Evolutionary conservation across 371 early-diverging fungal genomes (phyloP).

Genomic region (Rhizopus sp.): DNA sequence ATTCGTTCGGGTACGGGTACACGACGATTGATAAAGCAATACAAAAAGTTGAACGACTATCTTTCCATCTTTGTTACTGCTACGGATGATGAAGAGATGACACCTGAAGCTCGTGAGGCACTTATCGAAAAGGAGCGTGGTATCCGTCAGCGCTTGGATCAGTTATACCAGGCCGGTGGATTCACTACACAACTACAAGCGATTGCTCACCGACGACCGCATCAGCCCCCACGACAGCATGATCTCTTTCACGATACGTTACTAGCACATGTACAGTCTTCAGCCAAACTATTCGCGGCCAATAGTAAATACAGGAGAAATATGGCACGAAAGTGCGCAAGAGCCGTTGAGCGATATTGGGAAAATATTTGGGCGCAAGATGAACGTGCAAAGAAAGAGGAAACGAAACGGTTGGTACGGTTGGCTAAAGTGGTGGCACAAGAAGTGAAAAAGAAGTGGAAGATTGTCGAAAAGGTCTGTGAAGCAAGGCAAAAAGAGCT

Average conservation of each 20-base stretch:
- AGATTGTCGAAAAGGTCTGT: constrained; percentile 61
- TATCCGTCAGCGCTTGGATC: constrained; percentile 45
- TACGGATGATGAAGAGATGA: constrained; percentile 51
- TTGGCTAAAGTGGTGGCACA: constrained; percentile 69
- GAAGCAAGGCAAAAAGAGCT: constrained; percentile 61
- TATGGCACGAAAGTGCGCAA: constrained; percentile 58
- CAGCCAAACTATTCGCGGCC: constrained; percentile 45
- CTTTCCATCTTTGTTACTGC: constrained; percentile 58
- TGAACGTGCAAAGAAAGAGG: constrained; percentile 49
- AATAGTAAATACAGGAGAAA: constrained; percentile 48
- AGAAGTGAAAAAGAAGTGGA: constrained; percentile 72
- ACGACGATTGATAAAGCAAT: constrained; percentile 36
- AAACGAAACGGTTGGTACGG: constrained; percentile 52
- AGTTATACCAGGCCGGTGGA: constrained; percentile 46
- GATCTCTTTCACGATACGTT: constrained; percentile 27
- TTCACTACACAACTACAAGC: constrained; percentile 38
- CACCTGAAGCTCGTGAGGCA: constrained; percentile 48
- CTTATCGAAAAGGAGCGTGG: constrained; percentile 44
- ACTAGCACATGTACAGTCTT: constrained; percentile 38
- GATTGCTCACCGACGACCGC: constrained; percentile 39
- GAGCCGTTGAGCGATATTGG: constrained; percentile 61
- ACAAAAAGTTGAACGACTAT: constrained; percentile 48
- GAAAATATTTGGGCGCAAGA: constrained; percentile 53
- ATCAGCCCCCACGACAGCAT: constrained; percentile 34
- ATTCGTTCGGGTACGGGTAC: constrained; percentile 34